Evolutionary conservation across 192 early-diverging fungal genomes (phyloP), one percentile per base, ranked within the genome.

Genomic region (Coemansia sp.): DNA sequence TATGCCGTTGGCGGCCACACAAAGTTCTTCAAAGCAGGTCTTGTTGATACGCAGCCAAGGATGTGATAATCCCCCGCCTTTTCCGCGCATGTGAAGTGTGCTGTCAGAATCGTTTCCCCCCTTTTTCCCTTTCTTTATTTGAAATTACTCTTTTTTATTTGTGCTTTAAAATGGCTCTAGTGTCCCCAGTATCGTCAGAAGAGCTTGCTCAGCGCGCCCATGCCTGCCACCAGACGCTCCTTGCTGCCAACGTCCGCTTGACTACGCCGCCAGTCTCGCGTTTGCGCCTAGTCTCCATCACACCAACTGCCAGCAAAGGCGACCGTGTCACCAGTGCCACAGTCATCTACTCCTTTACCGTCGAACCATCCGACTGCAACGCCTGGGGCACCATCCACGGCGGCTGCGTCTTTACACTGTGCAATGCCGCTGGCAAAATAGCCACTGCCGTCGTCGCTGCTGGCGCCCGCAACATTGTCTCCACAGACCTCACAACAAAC

Each of bases 311-410:
- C 17, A 18, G 29, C 34, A 79, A 72, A n/a, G 63, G 52, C 18
- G 63, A 60, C 50, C 76, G 76, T n/a, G 37, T 79, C 10, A 66
- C 76, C 21, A 60, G 76, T 7, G 70, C 67, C 24, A 29, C 17
- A 3, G 44, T 79, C 3, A 17, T 24, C 4, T 79, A 68, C 27
- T 52, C 53, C 17, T 64, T 65, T n/a, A 69, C 33, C 4, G 66
- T 72, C 1, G 76, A 65, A 14, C 54, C 62, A 0, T 53, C 65
- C 0, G 76, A 79, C 66, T 79, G 76, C 59, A 79, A 79, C 42
- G 58, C 76, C 4, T 79, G 76, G 76, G 63, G 70, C 39, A 72
- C 76, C 15, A 68, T 79, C 44, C 76, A 79, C 32, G 76, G 76
- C 55, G 76, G 76, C 41, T 79, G 76, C 40, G 76, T 79, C 11